These are phyloP conservation scores for Aureobasidium melanogenum DNA, from an alignment of 2,329 filamentous ascomycete genomes.

Conservation along the genomic window DNA sequence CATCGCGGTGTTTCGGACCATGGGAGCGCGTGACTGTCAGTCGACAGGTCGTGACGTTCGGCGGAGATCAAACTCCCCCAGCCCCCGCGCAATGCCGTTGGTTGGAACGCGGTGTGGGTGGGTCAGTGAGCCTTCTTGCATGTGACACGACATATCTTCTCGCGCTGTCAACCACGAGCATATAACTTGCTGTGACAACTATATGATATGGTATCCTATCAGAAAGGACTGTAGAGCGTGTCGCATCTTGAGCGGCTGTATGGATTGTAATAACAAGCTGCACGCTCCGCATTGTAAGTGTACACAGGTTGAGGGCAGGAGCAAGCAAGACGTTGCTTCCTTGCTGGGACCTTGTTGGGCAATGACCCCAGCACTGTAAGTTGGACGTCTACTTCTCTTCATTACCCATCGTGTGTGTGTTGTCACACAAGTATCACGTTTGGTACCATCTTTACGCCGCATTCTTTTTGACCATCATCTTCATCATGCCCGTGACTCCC, in stretches of 20 bases:
- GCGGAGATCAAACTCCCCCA: background rate
- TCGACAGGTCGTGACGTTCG: background rate
- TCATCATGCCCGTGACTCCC: background rate
- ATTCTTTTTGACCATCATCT: conserved; percentile 4
- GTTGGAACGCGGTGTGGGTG: conserved; percentile 4
- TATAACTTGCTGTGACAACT: background rate
- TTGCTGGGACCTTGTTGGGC: background rate
- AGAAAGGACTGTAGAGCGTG: background rate
- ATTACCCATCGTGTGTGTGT: background rate
- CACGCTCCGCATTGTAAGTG: background rate
- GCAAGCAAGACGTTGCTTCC: conserved; percentile 2
- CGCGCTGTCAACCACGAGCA: background rate
- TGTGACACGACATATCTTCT: conserved; percentile 5
- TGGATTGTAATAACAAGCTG: background rate
- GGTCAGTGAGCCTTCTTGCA: background rate
- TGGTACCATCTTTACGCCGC: background rate
- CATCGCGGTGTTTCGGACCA: background rate
- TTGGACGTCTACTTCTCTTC: background rate
- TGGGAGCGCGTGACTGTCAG: background rate
- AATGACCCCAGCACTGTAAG: background rate
- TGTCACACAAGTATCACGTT: background rate
- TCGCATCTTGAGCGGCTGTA: background rate
- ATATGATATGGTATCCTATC: background rate
- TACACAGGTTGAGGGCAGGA: background rate
- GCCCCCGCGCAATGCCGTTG: conserved; percentile 6